Evolutionary conservation across 768 basidiomycete species (phyloP), one percentile per base, ranked within the genome.

Genomic region (Phaeotremella skinneri): DNA sequence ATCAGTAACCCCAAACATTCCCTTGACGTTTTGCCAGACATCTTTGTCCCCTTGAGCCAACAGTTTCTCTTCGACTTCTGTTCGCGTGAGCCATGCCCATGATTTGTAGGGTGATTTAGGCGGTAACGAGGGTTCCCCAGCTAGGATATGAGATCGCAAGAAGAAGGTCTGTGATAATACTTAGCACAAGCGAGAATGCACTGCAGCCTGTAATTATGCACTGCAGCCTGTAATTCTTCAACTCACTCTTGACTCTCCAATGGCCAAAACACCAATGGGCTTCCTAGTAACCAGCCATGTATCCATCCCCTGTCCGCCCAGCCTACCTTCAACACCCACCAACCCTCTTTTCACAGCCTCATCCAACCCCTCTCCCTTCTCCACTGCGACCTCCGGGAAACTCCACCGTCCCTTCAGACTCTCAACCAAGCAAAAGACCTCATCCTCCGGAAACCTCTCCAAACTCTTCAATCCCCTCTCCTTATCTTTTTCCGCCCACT

Each of bases 81-180:
- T 82, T 78, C 91, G 91, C 50, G 91, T 94, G 60, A 97, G 80
- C 93, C 93, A 98, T 5, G 90, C 92, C 79, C 89, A 93, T 68
- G 89, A 89, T 50, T 80, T 79, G 60, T 88, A 79, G 21, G 78
- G 74, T 62, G 76, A 67, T 17, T 81, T 76, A n/a, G 80, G 73
- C 30, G 83, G 75, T 17, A 87, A 85, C 20, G 79, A 80, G 30
- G 86, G 87, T 75, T 92, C 89, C 17, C 94, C 94, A 1, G 90
- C 86, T 70, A 97, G 82, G 53, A 97, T 89, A 72, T 96, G 92
- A 20, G 85, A 90, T 75, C 96, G 96, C 81, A 89, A 89, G 81
- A 96, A 90, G 80, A 98, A 99, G 20, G 88, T 82, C 92, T 96
- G 69, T 0, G 25, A 29, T 4, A 20, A 47, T n/a, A n/a, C 26